Conservation (phyloP, 805 yeast genomes). For the Blastobotrys muscicola region DNA sequence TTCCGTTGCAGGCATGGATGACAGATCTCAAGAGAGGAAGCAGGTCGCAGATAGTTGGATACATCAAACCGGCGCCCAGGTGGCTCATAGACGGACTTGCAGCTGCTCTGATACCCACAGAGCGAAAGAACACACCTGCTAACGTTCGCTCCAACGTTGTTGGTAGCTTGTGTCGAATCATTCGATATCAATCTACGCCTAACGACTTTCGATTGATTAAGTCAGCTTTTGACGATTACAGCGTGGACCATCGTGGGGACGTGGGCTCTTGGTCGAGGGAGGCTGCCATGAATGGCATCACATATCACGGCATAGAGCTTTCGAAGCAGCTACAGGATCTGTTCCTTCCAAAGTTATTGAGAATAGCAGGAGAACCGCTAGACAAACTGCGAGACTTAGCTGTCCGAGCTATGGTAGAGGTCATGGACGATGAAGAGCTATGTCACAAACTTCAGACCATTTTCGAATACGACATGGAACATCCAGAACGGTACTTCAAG, state of each 20-base stretch:
- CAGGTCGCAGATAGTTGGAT: not conserved
- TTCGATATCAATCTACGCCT: not conserved
- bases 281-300: slow-evolving; percentile 35
- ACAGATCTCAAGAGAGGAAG: not conserved
- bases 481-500: too few relatives aligned
- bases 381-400: slow-evolving; percentile 43
- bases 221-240: slow-evolving; percentile 59
- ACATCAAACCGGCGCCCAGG: not conserved
- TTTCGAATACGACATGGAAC: too few relatives aligned
- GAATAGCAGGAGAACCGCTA: slow-evolving; percentile 57
- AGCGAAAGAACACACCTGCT: not conserved
- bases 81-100: not conserved
- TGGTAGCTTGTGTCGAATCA: not conserved
- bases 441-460: too few relatives aligned
- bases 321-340: slow-evolving; percentile 5
- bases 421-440: not conserved
- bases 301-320: slow-evolving; percentile 20
- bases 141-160: not conserved
- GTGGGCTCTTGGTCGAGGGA: slow-evolving; percentile 72
- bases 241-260: slow-evolving; percentile 76
- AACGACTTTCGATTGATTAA: slow-evolving; percentile 15
- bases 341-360: slow-evolving; percentile 26
- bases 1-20: not conserved
- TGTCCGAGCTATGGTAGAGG: slow-evolving; percentile 21
- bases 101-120: too few relatives aligned